Base-by-base conservation (phyloP, 306 rosid species). In the Begonia peltatifolia region DNA sequence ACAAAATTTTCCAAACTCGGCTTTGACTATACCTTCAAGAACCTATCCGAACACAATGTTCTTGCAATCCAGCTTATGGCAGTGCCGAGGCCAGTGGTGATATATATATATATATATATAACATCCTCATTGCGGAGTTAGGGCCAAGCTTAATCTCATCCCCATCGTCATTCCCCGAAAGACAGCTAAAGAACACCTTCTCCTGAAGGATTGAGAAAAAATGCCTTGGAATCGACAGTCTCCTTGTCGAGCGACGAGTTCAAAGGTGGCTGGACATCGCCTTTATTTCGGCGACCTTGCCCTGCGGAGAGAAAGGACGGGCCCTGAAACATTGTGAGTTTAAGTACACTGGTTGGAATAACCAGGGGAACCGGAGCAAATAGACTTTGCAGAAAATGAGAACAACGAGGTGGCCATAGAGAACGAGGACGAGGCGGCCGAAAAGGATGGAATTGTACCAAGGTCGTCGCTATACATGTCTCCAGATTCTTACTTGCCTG, bases 41-140 rank as follows among this genome's bases (percentile, higher is more conserved):
- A 89, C 95, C 0, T 82, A 50, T 42, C 97, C 95, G 42, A 89
- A 89, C 59, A 89, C 84, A 6, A 89, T 74, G 71, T 89, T 89
- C 65, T 72, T 80, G 43, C 14, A 41, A 63, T 89, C 95, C 20
- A 89, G 95, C 62, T 72, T 71, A 1, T 95, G 94, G 36, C 95
- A 84, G 20, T 89, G 97, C 2, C 90, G 84, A 0, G 97, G 5
- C 97, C 95, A 4, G 95, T 84, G 25, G 95, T 84, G 65, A 89
- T 78, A 35, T 3, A 25, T 17, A 17, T 17, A 17, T 17, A 17
- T 17, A 17, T 17, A 17, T 17, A 25, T 2, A 25, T 25, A 25
- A 25, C 35, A 25, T 25, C 94, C 11, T 78, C 93, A 10, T 89
- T 89, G 6, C 83, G 68, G 84, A 89, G 11, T 63, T 61, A 0